These are phyloP conservation scores for Myriosclerotinia duriaeana DNA, from an alignment of 2,329 filamentous ascomycete genomes.

Conservation along the genomic window DNA sequence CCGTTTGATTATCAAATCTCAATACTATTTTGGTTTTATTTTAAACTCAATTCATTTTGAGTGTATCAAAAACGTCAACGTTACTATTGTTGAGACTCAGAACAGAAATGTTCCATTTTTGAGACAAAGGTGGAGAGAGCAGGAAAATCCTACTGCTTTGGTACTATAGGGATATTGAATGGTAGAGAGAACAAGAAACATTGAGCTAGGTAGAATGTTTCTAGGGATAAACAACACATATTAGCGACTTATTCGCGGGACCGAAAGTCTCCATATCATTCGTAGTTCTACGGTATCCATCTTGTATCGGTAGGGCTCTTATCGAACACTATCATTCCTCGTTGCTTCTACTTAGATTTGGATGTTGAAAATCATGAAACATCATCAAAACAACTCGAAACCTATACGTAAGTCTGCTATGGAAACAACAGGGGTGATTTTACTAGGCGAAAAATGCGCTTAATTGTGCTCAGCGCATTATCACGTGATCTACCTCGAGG, in stretches of 20 bases:
- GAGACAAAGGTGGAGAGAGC: too few species aligned
- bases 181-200: neutral
- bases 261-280: neutral
- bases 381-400: neutral
- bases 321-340: neutral
- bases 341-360: neutral
- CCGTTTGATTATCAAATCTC: too few species aligned
- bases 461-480: too few species aligned
- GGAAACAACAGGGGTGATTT: neutral
- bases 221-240: neutral
- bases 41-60: too few species aligned
- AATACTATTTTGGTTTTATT: too few species aligned
- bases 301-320: neutral
- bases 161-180: neutral
- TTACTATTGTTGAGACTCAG: too few species aligned
- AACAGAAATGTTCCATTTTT: too few species aligned
- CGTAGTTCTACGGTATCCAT: neutral
- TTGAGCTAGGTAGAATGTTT: neutral
- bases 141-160: too few species aligned
- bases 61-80: too few species aligned
- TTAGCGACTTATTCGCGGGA: neutral
- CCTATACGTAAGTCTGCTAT: neutral
- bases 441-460: too few species aligned
- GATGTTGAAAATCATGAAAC: neutral
- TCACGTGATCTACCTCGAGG: too few species aligned